phyloP scores from a whole-genome alignment of 2,329 filamentous ascomycete genomes.

The Colletotrichum sp. region DNA sequence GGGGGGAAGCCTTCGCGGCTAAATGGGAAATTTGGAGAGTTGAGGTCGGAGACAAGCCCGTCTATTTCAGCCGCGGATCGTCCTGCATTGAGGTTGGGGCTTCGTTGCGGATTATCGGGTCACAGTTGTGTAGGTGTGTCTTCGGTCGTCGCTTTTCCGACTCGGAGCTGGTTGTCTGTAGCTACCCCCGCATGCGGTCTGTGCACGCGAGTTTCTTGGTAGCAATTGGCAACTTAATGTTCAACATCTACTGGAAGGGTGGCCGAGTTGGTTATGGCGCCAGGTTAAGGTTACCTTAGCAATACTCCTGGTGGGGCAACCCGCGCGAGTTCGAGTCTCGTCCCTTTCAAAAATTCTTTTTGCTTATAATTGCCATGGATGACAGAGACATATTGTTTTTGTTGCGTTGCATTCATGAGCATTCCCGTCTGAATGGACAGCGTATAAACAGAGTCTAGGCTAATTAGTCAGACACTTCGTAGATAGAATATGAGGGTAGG shows the following conservation, averaged over 20 bases:
- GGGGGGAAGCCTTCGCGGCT: neutral
- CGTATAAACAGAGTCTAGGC: too few species aligned
- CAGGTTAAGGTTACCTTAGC: neutral
- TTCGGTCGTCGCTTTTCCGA: neutral
- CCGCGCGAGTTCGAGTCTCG: neutral
- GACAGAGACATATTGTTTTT: too few species aligned
- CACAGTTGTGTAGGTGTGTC: neutral
- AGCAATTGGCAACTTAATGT: fast-evolving
- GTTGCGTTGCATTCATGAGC: too few species aligned
- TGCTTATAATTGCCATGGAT: neutral
- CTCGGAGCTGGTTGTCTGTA: neutral
- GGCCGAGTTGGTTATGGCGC: neutral
- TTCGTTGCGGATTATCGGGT: neutral
- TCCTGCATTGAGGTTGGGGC: neutral
- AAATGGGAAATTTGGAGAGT: conserved; percentile 4
- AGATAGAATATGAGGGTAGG: too few species aligned
- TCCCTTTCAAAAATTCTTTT: neutral
- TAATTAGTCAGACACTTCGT: too few species aligned
- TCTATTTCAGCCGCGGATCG: neutral
- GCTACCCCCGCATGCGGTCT: neutral
- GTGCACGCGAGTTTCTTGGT: fast-evolving
- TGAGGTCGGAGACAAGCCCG: neutral
- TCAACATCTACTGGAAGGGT: neutral
- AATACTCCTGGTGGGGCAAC: neutral
- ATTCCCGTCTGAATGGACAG: too few species aligned